Percentiles rank a stretch among this genome's conserved stretches.
These are phyloP conservation scores for Eucalyptus shirleyi DNA, from an alignment of 345 rosid species.

Conservation along the genomic window DNA sequence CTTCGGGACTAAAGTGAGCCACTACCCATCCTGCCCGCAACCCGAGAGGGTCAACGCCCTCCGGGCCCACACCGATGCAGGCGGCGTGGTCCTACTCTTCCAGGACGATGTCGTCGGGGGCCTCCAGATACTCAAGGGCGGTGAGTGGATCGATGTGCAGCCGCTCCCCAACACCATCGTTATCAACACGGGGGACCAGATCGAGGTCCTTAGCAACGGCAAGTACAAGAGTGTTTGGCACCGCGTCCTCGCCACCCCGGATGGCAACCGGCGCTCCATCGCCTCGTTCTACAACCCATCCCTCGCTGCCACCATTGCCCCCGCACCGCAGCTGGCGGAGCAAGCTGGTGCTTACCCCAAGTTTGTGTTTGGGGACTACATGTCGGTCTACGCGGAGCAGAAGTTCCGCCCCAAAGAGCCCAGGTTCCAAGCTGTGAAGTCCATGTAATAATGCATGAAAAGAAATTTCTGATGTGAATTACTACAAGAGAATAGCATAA, in stretches of 20 bases:
- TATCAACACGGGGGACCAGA: constrained; percentile 88
- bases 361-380: constrained; percentile 89
- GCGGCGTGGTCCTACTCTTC: constrained; percentile 77
- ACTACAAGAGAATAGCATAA: not conserved
- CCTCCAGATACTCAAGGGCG: constrained; percentile 75
- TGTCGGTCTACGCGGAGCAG: constrained; percentile 77
- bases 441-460: constrained; percentile 10
- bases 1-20: constrained; percentile 40
- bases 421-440: constrained; percentile 63
- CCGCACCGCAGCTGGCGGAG: constrained; percentile 26
- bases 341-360: constrained; percentile 29
- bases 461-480: not conserved
- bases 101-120: constrained; percentile 81
- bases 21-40: constrained; percentile 89
- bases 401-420: constrained; percentile 88
- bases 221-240: constrained; percentile 90
- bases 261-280: constrained; percentile 66
- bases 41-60: constrained; percentile 67
- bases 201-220: constrained; percentile 87
- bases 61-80: constrained; percentile 92
- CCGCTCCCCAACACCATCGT: constrained; percentile 59
- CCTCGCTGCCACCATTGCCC: constrained; percentile 62
- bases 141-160: constrained; percentile 83
- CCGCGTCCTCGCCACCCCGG: constrained; percentile 34
- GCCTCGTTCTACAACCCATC: constrained; percentile 92